phyloP scores from a whole-genome alignment of 495 filamentous ascomycete genomes.

The Pyrenopolyporus hunteri region DNA sequence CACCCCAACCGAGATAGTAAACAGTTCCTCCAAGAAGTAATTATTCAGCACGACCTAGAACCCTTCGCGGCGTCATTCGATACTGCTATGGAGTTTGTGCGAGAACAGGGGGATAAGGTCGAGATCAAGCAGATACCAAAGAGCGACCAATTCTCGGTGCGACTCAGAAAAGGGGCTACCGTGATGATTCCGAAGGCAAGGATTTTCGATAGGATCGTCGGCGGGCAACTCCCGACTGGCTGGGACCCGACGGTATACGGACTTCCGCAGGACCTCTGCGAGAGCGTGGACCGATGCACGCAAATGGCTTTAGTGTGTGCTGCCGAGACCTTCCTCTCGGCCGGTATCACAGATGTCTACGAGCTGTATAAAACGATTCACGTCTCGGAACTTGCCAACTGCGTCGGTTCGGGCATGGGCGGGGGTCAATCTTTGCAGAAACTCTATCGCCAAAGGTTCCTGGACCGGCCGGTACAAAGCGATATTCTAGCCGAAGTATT shows the following conservation, averaged over 20 bases:
- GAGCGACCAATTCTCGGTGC: conserved; percentile 89
- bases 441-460: conserved; percentile 95
- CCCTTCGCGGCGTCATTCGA: conserved; percentile 96
- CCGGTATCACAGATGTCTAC: conserved; percentile 96
- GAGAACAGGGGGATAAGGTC: conserved; percentile 93
- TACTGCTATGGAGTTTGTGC: conserved; percentile 93
- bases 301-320: conserved; percentile 92
- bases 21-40: conserved; percentile 93
- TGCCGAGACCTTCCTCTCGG: conserved; percentile 83
- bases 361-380: conserved; percentile 99
- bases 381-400: conserved; percentile 95
- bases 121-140: conserved; percentile 92
- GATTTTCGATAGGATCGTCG: conserved; percentile 92
- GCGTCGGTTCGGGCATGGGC: conserved; percentile 94
- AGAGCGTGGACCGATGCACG: conserved; percentile 93
- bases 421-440: conserved; percentile 86
- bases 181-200: conserved; percentile 96
- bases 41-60: conserved; percentile 92
- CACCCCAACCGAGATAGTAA: conserved; percentile 96
- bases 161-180: conserved; percentile 87
- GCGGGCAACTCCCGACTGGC: conserved; percentile 92
- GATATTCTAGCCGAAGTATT: conserved; percentile 98
- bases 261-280: conserved; percentile 93
- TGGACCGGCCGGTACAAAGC: conserved; percentile 95
- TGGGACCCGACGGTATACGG: conserved; percentile 95